A percentile compares a stretch with the other conserved stretches of the same genome.
Conservation (phyloP, 108 stramenopile genomes). For the Cyclostephanos invisitatus region DNA sequence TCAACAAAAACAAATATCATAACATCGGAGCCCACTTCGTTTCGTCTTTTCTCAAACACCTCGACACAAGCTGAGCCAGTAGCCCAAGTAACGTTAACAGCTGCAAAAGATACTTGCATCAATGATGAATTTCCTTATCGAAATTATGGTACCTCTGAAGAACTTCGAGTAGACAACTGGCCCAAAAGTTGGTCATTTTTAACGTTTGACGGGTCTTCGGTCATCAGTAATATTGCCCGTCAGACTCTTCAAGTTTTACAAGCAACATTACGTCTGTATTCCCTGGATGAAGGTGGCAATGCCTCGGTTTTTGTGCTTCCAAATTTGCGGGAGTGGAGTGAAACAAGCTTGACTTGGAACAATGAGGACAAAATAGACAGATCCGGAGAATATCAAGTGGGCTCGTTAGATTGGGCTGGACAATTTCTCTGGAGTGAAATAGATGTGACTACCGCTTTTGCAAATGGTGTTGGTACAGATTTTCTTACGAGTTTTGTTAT, state of each 20-base stretch:
- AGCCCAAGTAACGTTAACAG: not conserved
- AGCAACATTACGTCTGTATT: constrained; percentile 3
- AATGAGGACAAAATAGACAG: constrained; percentile 4
- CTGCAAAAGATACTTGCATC: constrained; percentile 10
- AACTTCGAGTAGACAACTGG: constrained; percentile 2
- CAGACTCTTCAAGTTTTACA: not conserved
- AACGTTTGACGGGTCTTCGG: constrained; percentile 6
- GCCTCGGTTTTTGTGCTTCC: constrained; percentile 2
- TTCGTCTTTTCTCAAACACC: not conserved
- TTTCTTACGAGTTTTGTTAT: not conserved
- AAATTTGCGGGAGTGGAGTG: not conserved
- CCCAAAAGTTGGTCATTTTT: constrained; percentile 3
- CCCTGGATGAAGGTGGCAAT: constrained; percentile 2
- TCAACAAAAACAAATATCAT: not conserved
- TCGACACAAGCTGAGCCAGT: not conserved
- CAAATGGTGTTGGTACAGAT: not conserved
- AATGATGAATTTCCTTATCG: not conserved
- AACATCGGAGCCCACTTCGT: not conserved
- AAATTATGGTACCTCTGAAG: constrained; percentile 1
- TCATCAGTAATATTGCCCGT: not conserved
- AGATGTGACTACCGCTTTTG: constrained; percentile 11
- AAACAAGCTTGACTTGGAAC: constrained; percentile 17
- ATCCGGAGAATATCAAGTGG: constrained; percentile 10
- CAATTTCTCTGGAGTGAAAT: constrained; percentile 9
- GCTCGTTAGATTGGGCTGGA: constrained; percentile 1